Evolutionary conservation across 768 basidiomycete genomes (phyloP), one percentile per base, ranked within the genome.

Genomic region (Lactifluus rugatus): DNA sequence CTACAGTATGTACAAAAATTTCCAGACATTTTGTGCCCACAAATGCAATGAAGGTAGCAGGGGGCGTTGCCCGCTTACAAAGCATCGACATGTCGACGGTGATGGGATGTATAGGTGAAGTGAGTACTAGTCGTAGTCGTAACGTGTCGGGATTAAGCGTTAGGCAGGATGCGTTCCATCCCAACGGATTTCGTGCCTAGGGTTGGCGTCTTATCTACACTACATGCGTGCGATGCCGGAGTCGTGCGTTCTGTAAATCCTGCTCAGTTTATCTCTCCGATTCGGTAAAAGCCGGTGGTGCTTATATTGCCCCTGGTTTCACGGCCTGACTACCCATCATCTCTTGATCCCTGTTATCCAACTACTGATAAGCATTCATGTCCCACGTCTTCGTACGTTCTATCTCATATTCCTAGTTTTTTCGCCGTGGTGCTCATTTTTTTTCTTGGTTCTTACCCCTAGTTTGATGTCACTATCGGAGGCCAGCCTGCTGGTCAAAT

Each of bases 401-500:
- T 23, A 21, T 42, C 28, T 17, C 11, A 54, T 11, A 34, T 34
- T 7, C 26, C 31, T 39, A 23, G 6, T 13, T 26, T 10, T 28
- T 36, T 31, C 25, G 8, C 13, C n/a, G 16, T 2, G 5, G 41
- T 19, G 32, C 54, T 48, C 28, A 44, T 23, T 42, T 47, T 14
- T n/a, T n/a, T 16, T 37, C 36, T 34, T 46, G 5, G 16, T 13
- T 48, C 11, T 32, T 14, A n/a, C 32, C 52, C 19, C 34, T 61
- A 88, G 87, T 90, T 90, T 66, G 83, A 89, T 63, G 80, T 89
- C 68, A 49, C 69, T 21, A 77, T 87, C 68, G 67, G 70, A 69
- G 64, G 52, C 57, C 6, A 69, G 44, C 54, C 68, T 0, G 48
- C 70, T 1, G 84, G 83, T 7, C 81, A 82, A 48, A 81, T 96